These are phyloP conservation scores for Verticillium nubilum DNA, from an alignment of 2,329 filamentous ascomycete genomes.

Conservation along the genomic window DNA sequence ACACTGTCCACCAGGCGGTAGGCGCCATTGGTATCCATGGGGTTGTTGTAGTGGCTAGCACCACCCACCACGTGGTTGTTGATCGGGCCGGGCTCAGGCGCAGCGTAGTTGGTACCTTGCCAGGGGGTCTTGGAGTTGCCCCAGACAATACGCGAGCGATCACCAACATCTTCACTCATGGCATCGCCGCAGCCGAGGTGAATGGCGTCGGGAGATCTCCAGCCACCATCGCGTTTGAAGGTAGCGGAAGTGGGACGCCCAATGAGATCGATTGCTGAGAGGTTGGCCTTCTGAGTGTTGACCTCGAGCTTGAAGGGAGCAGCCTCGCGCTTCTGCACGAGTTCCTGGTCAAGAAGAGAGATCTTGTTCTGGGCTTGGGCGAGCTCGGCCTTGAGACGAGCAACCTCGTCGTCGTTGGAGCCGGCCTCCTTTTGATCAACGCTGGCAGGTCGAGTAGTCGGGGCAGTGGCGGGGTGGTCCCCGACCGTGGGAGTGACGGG, in stretches of 20 bases:
- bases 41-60: constrained; percentile 31
- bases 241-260: not conserved
- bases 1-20: constrained; percentile 33
- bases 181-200: constrained; percentile 53
- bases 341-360: constrained; percentile 64
- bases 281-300: constrained; percentile 11
- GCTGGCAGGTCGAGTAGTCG: constrained; percentile 48
- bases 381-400: constrained; percentile 65
- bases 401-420: constrained; percentile 47
- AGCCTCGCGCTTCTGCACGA: constrained; percentile 52
- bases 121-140: constrained; percentile 39
- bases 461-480: constrained; percentile 39
- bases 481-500: constrained; percentile 59
- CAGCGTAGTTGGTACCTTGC: constrained; percentile 16
- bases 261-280: not conserved
- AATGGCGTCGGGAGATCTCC: constrained; percentile 49
- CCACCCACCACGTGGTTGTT: constrained; percentile 40
- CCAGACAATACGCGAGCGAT: constrained; percentile 47
- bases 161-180: constrained; percentile 44
- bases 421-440: constrained; percentile 35
- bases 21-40: constrained; percentile 31
- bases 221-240: constrained; percentile 37
- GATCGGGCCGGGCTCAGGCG: constrained; percentile 27
- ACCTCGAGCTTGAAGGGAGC: constrained; percentile 47
- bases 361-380: constrained; percentile 67